These are phyloP conservation scores for Penicillium subrubescens DNA, from an alignment of 495 filamentous ascomycete species.

Conservation along the genomic window DNA sequence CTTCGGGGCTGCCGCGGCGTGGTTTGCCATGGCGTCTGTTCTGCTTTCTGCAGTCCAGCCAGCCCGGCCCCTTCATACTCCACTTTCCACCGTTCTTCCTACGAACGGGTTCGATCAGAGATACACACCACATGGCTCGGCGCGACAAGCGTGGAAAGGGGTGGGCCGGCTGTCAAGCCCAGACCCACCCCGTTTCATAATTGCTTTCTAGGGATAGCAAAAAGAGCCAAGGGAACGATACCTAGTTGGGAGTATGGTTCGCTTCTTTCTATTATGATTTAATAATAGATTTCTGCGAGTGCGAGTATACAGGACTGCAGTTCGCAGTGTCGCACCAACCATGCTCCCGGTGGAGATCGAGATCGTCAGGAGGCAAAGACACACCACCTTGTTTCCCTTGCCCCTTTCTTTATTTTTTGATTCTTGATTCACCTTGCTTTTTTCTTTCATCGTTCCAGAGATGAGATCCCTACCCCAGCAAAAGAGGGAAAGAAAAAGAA, in stretches of 20 bases:
- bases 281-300: neutral
- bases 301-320: neutral
- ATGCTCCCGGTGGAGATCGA: neutral
- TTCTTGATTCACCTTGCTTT: neutral
- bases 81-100: neutral
- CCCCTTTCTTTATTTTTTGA: neutral
- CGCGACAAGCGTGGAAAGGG: slow-evolving; percentile 5
- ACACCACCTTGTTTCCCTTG: neutral
- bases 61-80: neutral
- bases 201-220: neutral
- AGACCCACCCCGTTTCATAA: slow-evolving; percentile 10
- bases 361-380: neutral
- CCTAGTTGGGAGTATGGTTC: neutral
- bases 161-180: slow-evolving; percentile 6
- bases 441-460: neutral
- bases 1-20: neutral
- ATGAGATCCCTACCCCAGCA: neutral
- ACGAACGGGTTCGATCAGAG: slow-evolving; percentile 1
- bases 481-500: neutral
- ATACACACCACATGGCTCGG: slow-evolving; percentile 12
- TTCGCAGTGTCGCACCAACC: neutral
- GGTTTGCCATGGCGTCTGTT: neutral
- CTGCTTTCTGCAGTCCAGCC: neutral
- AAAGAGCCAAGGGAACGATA: neutral
- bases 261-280: neutral